A percentile compares a stretch with the other conserved stretches of the same genome.
Evolutionary conservation across 176 grass and related monocot genomes (phyloP).

Genomic region (Carex littledalei): DNA sequence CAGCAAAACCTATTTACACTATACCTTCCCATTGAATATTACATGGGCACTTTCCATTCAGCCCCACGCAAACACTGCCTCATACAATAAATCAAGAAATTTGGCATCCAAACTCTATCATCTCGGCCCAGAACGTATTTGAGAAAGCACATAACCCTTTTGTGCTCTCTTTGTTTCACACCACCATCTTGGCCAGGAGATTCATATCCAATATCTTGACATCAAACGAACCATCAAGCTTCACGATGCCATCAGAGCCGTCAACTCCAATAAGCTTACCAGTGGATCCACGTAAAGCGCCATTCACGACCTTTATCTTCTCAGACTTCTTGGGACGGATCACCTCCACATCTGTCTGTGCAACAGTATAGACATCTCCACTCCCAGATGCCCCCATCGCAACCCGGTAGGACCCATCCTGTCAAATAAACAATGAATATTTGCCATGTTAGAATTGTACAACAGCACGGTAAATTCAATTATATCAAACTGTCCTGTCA

Average conservation of each 20-base stretch:
- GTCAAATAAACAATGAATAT: slow-evolving; percentile 16
- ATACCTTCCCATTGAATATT: neutral
- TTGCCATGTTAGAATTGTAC: neutral
- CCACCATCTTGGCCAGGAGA: slow-evolving; percentile 76
- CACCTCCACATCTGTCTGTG: slow-evolving; percentile 66
- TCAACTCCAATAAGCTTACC: slow-evolving; percentile 94
- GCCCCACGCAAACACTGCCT: neutral
- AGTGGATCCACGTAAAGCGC: slow-evolving; percentile 50
- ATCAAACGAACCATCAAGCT: slow-evolving; percentile 82
- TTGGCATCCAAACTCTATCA: neutral
- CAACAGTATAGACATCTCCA: slow-evolving; percentile 40
- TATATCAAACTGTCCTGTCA: too few species aligned
- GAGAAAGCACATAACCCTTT: neutral
- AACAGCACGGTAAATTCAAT: neutral
- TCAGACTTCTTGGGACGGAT: slow-evolving; percentile 84
- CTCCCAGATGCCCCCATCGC: slow-evolving; percentile 58
- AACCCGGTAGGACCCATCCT: slow-evolving; percentile 85
- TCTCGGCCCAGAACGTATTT: neutral
- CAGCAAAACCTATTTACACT: slow-evolving; percentile 15
- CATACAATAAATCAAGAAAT: neutral
- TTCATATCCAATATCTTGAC: slow-evolving; percentile 97
- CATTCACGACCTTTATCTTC: slow-evolving; percentile 83
- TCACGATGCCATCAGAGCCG: slow-evolving; percentile 92
- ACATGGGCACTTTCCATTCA: slow-evolving; percentile 2
- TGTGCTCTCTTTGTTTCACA: slow-evolving; percentile 26